Conservation (phyloP, 2,329 filamentous ascomycete genomes). For the Aspergillus sp. region DNA sequence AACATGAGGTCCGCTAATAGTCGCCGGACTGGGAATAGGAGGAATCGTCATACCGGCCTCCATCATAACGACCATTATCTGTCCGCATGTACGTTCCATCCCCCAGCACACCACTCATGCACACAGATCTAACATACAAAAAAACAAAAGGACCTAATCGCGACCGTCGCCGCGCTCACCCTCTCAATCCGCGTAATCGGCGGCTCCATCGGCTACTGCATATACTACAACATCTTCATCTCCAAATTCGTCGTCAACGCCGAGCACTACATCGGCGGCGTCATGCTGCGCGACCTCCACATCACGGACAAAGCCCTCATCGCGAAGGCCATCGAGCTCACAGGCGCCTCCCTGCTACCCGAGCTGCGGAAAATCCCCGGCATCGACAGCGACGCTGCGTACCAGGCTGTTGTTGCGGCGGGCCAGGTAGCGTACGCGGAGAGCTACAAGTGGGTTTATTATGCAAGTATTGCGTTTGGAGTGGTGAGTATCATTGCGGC, state of each 20-base stretch:
- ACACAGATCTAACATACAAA: neutral
- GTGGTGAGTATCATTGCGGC: conserved; percentile 47
- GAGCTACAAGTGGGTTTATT: conserved; percentile 54
- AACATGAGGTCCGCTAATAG: conserved; percentile 49
- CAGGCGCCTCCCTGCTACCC: conserved; percentile 43
- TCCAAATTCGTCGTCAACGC: conserved; percentile 39
- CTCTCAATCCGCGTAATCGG: conserved; percentile 61
- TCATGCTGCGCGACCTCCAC: conserved; percentile 41
- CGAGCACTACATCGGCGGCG: conserved; percentile 40
- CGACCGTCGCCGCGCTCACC: conserved; percentile 58
- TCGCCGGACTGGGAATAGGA: conserved; percentile 57
- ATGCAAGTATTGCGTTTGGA: conserved; percentile 54
- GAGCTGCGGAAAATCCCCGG: conserved; percentile 43
- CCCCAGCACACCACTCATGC: neutral
- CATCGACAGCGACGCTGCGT: conserved; percentile 44
- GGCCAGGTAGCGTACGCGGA: conserved; percentile 49
- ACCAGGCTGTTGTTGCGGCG: conserved; percentile 44
- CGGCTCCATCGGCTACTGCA: conserved; percentile 55
- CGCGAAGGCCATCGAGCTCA: conserved; percentile 43
- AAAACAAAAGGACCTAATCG: conserved; percentile 49
- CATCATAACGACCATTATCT: conserved; percentile 61
- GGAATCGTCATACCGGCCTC: conserved; percentile 59
- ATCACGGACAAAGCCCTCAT: conserved; percentile 43
- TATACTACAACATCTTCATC: conserved; percentile 45
- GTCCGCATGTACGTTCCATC: conserved; percentile 44